Base-by-base conservation (phyloP, 2,329 filamentous ascomycete genomes). In the Ophiostoma quercus region DNA sequence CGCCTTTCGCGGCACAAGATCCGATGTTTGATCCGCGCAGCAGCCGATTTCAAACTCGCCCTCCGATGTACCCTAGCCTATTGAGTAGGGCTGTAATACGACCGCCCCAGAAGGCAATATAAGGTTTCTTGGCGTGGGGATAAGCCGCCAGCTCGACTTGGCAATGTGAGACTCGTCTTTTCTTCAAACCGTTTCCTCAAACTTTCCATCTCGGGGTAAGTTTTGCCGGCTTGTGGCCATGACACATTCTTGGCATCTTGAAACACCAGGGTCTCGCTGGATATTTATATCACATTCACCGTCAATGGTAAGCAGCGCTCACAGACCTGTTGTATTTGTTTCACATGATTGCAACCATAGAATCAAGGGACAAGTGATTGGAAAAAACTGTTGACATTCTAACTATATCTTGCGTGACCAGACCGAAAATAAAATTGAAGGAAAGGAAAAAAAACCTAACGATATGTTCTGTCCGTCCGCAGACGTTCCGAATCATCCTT, bases 221-320 rank as follows among this genome's bases (percentile, higher is more conserved):
- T 62, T 2, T 19, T 29, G n/a, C 57, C 57, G 57, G 57, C 57
- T 11, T 16, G 25, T 19, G 32, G 32, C 32, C 57, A 62, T 34
- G 57, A 62, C 25, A 62, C 57, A 32, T 14, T 62, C 57, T 62
- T 62, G 57, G 57, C 57, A 62, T 7, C 25, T 62, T 25, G 57
- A 62, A 62, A 62, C 57, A 34, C 22, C 32, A 12, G 54, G 54
- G 54, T 60, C 5, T 29, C 5, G 54, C 8, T 25, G 51, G 3
- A 3, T 57, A 32, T 62, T 19, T 62, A 16, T 25, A 6, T 51
- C 43, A 47, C 11, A 39, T 57, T 57, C n/a, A 25, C 16, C n/a
- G 51, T 25, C 43, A 6, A 5, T 19, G 43, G 39, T 9, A 14
- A 4, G 11, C 39, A 41, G n/a, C 47, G 7, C n/a, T 22, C 47